Evolutionary conservation across 768 basidiomycete genomes (phyloP).

Genomic region (Serendipita indica): DNA sequence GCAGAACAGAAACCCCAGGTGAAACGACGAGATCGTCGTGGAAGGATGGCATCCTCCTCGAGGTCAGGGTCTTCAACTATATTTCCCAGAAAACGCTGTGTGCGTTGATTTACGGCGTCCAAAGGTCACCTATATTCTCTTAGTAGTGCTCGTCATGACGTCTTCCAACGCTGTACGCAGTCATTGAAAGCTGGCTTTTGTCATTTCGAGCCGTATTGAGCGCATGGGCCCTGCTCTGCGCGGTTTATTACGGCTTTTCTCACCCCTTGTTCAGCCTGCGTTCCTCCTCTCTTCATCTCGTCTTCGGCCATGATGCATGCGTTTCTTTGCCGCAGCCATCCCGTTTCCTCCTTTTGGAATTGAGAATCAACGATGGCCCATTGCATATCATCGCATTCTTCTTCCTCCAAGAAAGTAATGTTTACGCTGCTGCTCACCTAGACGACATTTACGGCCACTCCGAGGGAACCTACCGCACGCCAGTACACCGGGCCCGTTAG

Average conservation of each 20-base stretch:
- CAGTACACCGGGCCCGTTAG: conserved; percentile 92
- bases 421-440: conserved; percentile 70
- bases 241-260: background rate
- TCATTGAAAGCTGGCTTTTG: background rate
- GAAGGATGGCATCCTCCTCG: conserved; percentile 71
- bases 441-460: conserved; percentile 50
- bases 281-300: conserved; percentile 29
- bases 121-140: background rate
- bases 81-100: background rate
- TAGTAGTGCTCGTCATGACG: background rate
- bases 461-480: conserved; percentile 85
- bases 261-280: background rate
- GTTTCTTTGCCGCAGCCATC: background rate
- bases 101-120: too few species aligned
- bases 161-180: background rate
- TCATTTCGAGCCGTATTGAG: background rate
- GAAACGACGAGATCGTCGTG: conserved; percentile 29
- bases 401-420: conserved; percentile 73
- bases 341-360: background rate
- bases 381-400: conserved; percentile 71
- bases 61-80: conserved; percentile 34
- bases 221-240: background rate
- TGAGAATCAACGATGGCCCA: too few species aligned
- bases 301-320: background rate
- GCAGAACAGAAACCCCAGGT: background rate